Evolutionary conservation across 164 flowering plant genomes (phyloP).

Genomic region (Chimonanthus praecox): DNA sequence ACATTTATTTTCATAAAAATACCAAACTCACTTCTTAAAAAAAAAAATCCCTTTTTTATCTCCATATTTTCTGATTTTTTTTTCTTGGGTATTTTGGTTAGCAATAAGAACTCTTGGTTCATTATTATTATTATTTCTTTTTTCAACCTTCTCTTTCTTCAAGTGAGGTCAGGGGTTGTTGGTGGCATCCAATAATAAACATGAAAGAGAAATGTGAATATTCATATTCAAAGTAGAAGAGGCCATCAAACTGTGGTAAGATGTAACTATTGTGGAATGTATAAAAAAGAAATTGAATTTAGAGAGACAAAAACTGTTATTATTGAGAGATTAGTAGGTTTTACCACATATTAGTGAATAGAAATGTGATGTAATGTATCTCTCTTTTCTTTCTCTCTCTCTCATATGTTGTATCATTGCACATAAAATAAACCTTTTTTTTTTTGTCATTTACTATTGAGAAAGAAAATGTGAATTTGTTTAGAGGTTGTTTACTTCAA

Average conservation of each 20-base stretch:
- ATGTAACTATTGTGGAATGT: slow-evolving; percentile 19
- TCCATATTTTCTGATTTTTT: no score
- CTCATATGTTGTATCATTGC: not conserved
- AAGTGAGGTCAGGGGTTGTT: slow-evolving; percentile 5
- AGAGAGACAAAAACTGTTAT: slow-evolving; percentile 9
- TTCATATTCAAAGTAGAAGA: slow-evolving; percentile 3
- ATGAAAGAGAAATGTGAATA: slow-evolving; percentile 27
- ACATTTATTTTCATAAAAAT: not conserved
- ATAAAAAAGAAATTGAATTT: slow-evolving; percentile 17
- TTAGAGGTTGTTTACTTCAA: slow-evolving; percentile 3
- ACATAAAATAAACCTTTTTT: not conserved
- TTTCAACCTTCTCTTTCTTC: slow-evolving; percentile 5
- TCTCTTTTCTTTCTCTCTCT: slow-evolving; percentile 4
- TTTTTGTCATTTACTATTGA: not conserved
- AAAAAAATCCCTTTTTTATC: not conserved
- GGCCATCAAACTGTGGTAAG: slow-evolving; percentile 18
- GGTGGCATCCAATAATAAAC: slow-evolving; percentile 19
- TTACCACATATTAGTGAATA: not conserved
- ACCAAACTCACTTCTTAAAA: not conserved
- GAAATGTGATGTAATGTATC: not conserved
- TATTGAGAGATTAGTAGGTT: not conserved
- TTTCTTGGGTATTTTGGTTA: slow-evolving; percentile 3
- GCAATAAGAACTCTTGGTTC: not conserved
- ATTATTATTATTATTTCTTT: not conserved
- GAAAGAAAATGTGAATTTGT: not conserved